A percentile compares a stretch with the other conserved stretches of the same genome.
phyloP scores from a whole-genome alignment of 2,329 filamentous ascomycete species.

The Onygenales sp. region DNA sequence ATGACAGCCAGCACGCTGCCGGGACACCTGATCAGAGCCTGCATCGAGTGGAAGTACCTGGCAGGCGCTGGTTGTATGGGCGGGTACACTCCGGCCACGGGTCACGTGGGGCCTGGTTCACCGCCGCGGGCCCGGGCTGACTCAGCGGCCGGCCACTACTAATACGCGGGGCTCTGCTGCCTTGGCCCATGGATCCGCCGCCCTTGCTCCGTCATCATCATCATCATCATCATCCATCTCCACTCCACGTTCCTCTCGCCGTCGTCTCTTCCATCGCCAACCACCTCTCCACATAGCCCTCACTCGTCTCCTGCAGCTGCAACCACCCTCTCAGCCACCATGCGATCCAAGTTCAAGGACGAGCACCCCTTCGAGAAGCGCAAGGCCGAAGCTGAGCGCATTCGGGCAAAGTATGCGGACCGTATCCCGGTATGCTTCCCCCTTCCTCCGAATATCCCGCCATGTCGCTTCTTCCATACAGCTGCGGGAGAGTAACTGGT shows the following conservation, averaged over 20 bases:
- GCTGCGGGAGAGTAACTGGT: not conserved
- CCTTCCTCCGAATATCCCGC: not conserved
- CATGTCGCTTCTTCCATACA: constrained; percentile 9
- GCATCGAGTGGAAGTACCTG: too few relatives aligned
- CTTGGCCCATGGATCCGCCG: not conserved
- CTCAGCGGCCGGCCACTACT: constrained; percentile 2
- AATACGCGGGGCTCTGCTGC: not conserved
- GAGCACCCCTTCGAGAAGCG: constrained; percentile 99
- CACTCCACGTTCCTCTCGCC: not conserved
- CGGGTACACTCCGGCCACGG: too few relatives aligned
- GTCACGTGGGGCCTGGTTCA: constrained; percentile 11
- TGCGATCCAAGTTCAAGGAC: constrained; percentile 99
- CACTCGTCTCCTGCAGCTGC: constrained; percentile 7
- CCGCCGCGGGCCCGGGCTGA: constrained; percentile 18
- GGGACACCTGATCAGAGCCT: too few relatives aligned
- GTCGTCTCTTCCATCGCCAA: constrained; percentile 9
- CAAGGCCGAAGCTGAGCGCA: constrained; percentile 98
- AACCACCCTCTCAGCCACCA: constrained; percentile 44
- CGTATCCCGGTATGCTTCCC: constrained; percentile 77
- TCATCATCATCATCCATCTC: constrained; percentile 6
- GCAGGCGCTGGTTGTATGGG: too few relatives aligned
- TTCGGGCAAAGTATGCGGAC: constrained; percentile 97
- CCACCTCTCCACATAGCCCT: constrained; percentile 3
- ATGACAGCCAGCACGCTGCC: too few relatives aligned
- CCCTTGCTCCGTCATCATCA: too few relatives aligned